phyloP scores from a whole-genome alignment of 257 asterid species.

The Solanum ahanhuiri region DNA sequence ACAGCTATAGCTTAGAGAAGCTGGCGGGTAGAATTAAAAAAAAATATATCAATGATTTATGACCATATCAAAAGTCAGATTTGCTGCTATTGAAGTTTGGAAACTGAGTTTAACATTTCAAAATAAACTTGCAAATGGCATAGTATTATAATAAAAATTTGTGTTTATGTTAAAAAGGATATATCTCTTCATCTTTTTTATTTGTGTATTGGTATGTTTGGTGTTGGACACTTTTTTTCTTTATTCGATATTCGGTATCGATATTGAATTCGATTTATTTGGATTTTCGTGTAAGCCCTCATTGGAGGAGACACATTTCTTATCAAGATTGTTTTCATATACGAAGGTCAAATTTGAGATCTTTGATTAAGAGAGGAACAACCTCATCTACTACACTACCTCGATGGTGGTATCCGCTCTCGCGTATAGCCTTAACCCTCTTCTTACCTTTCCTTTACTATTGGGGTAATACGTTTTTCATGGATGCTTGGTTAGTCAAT shows the following conservation, averaged over 20 bases:
- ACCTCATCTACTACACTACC: not conserved
- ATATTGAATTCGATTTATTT: too few species aligned
- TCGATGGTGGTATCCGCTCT: not conserved
- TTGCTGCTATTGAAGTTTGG: not conserved
- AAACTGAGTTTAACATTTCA: not conserved
- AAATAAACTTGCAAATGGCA: not conserved
- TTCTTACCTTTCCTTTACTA: not conserved
- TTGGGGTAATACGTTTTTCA: not conserved
- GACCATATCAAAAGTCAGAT: not conserved
- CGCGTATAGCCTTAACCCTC: not conserved
- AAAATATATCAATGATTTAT: not conserved
- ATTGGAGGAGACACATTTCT: too few species aligned
- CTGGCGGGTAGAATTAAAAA: not conserved
- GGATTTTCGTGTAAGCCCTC: fast-evolving
- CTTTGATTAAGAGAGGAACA: too few species aligned
- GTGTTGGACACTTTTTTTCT: too few species aligned
- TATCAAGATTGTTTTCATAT: not conserved
- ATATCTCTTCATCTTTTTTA: not conserved
- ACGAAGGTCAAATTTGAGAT: too few species aligned
- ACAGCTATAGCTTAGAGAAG: not conserved
- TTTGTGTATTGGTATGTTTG: not conserved
- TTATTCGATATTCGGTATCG: too few species aligned
- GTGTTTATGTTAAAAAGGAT: not conserved
- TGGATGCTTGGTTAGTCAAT: not conserved
- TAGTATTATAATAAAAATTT: not conserved